These are phyloP conservation scores for Zoysia japonica DNA, from an alignment of 176 grass and related monocot species.

Conservation along the genomic window DNA sequence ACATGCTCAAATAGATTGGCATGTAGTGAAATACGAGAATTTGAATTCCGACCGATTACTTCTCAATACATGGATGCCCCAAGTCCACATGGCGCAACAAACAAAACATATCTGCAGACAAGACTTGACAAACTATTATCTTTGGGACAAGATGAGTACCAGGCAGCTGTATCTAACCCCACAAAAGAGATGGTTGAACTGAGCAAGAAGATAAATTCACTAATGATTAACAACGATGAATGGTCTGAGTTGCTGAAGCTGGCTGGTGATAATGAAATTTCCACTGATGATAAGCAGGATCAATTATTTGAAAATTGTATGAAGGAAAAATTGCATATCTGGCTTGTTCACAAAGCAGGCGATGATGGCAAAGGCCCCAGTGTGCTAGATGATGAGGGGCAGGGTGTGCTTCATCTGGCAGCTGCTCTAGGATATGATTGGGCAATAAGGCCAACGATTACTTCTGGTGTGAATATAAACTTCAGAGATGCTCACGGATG, in stretches of 20 bases:
- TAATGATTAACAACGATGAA: conserved; percentile 64
- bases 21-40: conserved; percentile 91
- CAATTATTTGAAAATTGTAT: conserved; percentile 61
- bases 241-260: conserved; percentile 82
- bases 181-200: conserved; percentile 64
- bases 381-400: conserved; percentile 82
- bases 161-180: conserved; percentile 42
- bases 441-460: conserved; percentile 73
- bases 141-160: conserved; percentile 53
- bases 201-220: conserved; percentile 66
- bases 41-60: conserved; percentile 70
- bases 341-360: conserved; percentile 76
- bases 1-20: conserved; percentile 86
- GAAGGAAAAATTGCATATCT: conserved; percentile 79
- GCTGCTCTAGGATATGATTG: conserved; percentile 89
- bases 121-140: conserved; percentile 75
- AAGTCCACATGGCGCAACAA: conserved; percentile 50
- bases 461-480: conserved; percentile 80
- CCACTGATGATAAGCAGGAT: conserved; percentile 47
- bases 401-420: conserved; percentile 84
- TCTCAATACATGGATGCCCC: conserved; percentile 62
- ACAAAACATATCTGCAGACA: conserved; percentile 64
- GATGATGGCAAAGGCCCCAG: conserved; percentile 57
- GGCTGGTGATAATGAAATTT: conserved; percentile 53
- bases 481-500: conserved; percentile 84